Evolutionary conservation across 2,329 filamentous ascomycete species (phyloP).

Genomic region (Lachnellula hyalina): DNA sequence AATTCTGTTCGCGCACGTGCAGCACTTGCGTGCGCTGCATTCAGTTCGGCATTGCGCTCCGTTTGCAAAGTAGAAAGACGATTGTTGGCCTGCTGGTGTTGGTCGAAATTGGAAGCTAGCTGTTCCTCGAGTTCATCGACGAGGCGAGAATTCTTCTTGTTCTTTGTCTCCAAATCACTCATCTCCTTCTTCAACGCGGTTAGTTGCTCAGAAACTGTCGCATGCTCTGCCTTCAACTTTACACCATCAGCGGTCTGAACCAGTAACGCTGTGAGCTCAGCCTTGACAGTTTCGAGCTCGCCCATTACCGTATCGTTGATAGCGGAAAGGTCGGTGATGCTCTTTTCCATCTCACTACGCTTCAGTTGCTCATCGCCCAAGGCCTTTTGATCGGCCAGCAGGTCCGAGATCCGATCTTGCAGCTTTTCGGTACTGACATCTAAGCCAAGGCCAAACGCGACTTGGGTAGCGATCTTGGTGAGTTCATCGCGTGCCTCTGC

Average conservation of each 20-base stretch:
- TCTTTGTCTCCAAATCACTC: conserved; percentile 56
- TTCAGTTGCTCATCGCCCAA: conserved; percentile 55
- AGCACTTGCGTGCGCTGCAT: conserved; percentile 68
- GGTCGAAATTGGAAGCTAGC: conserved; percentile 89
- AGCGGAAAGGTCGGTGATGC: conserved; percentile 49
- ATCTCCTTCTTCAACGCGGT: conserved; percentile 62
- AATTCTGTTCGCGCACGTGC: conserved; percentile 62
- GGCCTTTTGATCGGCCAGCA: conserved; percentile 54
- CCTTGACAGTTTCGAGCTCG: conserved; percentile 57
- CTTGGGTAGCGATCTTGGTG: conserved; percentile 57
- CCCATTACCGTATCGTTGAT: conserved; percentile 56
- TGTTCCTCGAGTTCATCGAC: conserved; percentile 97
- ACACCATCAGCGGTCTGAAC: conserved; percentile 41
- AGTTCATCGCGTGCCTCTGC: conserved; percentile 61
- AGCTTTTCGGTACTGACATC: conserved; percentile 65
- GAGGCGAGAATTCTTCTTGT: conserved; percentile 85
- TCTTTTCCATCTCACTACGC: conserved; percentile 49
- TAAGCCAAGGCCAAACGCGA: conserved; percentile 54
- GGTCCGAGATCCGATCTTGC: conserved; percentile 52
- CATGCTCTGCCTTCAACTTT: conserved; percentile 38
- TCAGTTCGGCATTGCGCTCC: conserved; percentile 68
- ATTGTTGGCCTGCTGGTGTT: conserved; percentile 80
- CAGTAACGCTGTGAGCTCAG: conserved; percentile 48
- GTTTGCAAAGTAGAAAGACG: conserved; percentile 76
- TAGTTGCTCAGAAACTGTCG: conserved; percentile 50